Percentiles rank a stretch among this genome's conserved stretches.
phyloP scores from a whole-genome alignment of 2,329 filamentous ascomycete species.

The Ascochyta rabiei region DNA sequence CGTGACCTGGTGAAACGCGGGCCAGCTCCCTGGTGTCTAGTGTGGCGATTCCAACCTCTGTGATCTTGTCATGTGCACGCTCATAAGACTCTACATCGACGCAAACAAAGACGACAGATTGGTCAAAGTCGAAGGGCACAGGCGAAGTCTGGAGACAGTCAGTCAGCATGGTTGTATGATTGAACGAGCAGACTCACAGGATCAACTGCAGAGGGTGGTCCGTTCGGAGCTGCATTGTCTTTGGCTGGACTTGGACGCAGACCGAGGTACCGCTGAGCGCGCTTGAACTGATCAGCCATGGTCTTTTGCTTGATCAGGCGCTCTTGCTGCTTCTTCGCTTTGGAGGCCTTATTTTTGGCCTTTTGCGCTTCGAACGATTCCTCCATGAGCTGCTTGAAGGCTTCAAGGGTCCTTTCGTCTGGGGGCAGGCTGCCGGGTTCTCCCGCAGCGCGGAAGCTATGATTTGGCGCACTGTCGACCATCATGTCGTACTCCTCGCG shows the following conservation, averaged over 20 bases:
- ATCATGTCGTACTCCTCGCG: slow-evolving; percentile 53
- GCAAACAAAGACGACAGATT: slow-evolving; percentile 70
- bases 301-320: slow-evolving; percentile 58
- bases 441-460: slow-evolving; percentile 17
- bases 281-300: slow-evolving; percentile 64
- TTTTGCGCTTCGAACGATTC: slow-evolving; percentile 58
- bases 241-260: slow-evolving; percentile 54
- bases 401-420: slow-evolving; percentile 49
- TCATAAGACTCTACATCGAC: slow-evolving; percentile 88
- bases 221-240: not conserved
- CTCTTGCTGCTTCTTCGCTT: slow-evolving; percentile 58
- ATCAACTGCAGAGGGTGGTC: slow-evolving; percentile 22
- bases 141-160: slow-evolving; percentile 11
- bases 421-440: slow-evolving; percentile 32
- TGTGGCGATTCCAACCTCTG: slow-evolving; percentile 84
- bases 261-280: slow-evolving; percentile 73
- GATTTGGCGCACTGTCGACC: slow-evolving; percentile 27
- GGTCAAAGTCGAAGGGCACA: slow-evolving; percentile 49
- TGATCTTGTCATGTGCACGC: slow-evolving; percentile 67
- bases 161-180: not conserved
- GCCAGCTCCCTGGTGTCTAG: slow-evolving; percentile 72
- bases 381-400: slow-evolving; percentile 63
- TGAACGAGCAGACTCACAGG: not conserved
- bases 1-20: slow-evolving; percentile 63
- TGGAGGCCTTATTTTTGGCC: slow-evolving; percentile 55